phyloP scores from a whole-genome alignment of 1,139 yeast species.

The Candida pseudoviswanathii region DNA sequence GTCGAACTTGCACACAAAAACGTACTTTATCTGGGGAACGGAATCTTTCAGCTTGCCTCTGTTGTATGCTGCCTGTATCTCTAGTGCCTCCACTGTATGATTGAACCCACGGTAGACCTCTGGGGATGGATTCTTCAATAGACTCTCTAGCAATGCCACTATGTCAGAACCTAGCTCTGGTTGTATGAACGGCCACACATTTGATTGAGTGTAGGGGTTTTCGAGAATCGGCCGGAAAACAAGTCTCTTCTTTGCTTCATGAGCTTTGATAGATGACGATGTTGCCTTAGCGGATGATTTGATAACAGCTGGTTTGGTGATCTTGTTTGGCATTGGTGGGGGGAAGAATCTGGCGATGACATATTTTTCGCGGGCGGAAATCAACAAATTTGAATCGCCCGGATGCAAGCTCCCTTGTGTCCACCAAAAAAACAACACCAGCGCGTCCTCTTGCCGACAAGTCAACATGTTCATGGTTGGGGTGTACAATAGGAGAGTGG shows the following conservation, averaged over 20 bases:
- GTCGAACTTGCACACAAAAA: conserved; percentile 59
- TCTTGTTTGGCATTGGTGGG: background rate
- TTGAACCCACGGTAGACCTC: conserved; percentile 55
- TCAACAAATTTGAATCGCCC: too few species aligned
- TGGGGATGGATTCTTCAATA: conserved; percentile 31
- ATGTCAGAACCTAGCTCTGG: conserved; percentile 40
- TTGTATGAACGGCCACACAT: conserved; percentile 53
- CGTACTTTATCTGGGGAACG: conserved; percentile 29
- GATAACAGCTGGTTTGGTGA: background rate
- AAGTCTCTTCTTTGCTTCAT: conserved; percentile 49
- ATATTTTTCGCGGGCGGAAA: too few species aligned
- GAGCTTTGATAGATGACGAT: conserved; percentile 45
- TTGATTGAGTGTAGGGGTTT: conserved; percentile 56
- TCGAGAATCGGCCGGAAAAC: conserved; percentile 64
- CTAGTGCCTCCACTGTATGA: conserved; percentile 51
- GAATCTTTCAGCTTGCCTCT: conserved; percentile 16
- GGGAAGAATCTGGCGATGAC: too few species aligned
- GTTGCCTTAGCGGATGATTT: conserved; percentile 28
- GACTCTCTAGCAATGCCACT: conserved; percentile 39
- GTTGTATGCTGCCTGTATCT: conserved; percentile 41
- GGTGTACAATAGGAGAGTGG: too few species aligned
- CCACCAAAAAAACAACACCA: too few species aligned
- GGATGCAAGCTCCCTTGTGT: too few species aligned
- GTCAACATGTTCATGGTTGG: too few species aligned
- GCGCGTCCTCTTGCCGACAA: too few species aligned